Evolutionary conservation across 305 asterid species (phyloP).

Genomic region (Euphrasia arctica): DNA sequence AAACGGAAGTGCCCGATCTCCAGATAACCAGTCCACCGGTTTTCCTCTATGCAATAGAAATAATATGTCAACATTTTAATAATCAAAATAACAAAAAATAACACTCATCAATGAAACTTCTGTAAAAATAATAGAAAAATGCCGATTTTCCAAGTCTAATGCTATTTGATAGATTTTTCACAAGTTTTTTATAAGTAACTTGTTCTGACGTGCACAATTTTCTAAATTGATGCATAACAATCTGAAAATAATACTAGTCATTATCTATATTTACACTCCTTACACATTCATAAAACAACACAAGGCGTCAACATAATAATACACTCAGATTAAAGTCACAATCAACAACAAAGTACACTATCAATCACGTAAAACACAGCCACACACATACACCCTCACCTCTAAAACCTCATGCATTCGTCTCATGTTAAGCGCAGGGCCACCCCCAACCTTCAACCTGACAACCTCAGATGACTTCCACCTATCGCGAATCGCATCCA

Average conservation of each 20-base stretch:
- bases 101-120: too few species aligned
- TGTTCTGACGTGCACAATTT: not conserved
- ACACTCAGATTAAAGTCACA: slow-evolving; percentile 8
- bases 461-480: slow-evolving; percentile 86
- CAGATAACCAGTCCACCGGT: slow-evolving; percentile 97
- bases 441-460: slow-evolving; percentile 83
- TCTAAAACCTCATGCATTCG: slow-evolving; percentile 82
- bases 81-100: too few species aligned
- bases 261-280: too few species aligned
- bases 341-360: slow-evolving; percentile 5
- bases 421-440: slow-evolving; percentile 92
- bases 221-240: slow-evolving; percentile 6
- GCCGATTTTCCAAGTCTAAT: too few species aligned
- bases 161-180: too few species aligned
- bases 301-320: not conserved
- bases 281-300: too few species aligned
- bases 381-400: slow-evolving; percentile 36
- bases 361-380: not conserved
- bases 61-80: slow-evolving; percentile 10
- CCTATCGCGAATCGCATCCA: slow-evolving; percentile 66
- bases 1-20: slow-evolving; percentile 92
- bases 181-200: slow-evolving; percentile 31
- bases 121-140: too few species aligned
- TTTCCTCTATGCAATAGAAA: slow-evolving; percentile 62
- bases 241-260: not conserved